These are phyloP conservation scores for Mycena olivaceomarginata DNA, from an alignment of 768 basidiomycete species.

Conservation along the genomic window DNA sequence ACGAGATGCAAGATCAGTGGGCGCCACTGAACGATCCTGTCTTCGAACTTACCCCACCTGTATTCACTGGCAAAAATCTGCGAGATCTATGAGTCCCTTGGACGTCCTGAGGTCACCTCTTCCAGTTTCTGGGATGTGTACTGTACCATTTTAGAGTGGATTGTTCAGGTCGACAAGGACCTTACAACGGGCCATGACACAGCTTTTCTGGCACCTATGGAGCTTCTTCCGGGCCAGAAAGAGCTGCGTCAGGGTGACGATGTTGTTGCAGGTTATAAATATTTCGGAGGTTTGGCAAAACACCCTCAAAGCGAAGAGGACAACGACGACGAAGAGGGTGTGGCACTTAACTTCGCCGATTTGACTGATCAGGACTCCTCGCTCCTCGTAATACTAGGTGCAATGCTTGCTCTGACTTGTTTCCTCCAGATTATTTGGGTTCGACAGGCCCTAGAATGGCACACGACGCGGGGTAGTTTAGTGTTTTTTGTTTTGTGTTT, in stretches of 20 bases:
- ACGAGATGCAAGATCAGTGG: conserved; percentile 47
- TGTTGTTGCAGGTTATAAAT: conserved; percentile 13
- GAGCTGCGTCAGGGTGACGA: conserved; percentile 14
- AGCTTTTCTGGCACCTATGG: background rate
- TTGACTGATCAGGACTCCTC: conserved; percentile 3
- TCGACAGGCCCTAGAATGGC: background rate
- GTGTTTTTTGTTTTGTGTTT: too few relatives aligned
- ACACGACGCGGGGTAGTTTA: too few relatives aligned
- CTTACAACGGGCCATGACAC: background rate
- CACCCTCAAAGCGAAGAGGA: conserved; percentile 3
- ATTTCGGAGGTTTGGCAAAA: conserved; percentile 4
- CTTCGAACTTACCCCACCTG: conserved; percentile 55
- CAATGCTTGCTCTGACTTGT: background rate
- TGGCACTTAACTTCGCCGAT: conserved; percentile 8
- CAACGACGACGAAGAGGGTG: background rate
- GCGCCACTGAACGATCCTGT: conserved; percentile 51
- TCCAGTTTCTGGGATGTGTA: conserved; percentile 42
- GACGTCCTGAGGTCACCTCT: conserved; percentile 31
- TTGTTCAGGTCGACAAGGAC: conserved; percentile 10
- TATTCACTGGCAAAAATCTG: conserved; percentile 41
- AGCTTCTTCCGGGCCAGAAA: background rate
- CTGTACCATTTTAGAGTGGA: background rate
- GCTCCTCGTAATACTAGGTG: background rate
- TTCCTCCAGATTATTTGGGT: background rate
- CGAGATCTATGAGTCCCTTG: conserved; percentile 39